A percentile compares a stretch with the other conserved stretches of the same genome.
These are phyloP conservation scores for Cucurbita maxima DNA, from an alignment of 306 rosid species.

Conservation along the genomic window DNA sequence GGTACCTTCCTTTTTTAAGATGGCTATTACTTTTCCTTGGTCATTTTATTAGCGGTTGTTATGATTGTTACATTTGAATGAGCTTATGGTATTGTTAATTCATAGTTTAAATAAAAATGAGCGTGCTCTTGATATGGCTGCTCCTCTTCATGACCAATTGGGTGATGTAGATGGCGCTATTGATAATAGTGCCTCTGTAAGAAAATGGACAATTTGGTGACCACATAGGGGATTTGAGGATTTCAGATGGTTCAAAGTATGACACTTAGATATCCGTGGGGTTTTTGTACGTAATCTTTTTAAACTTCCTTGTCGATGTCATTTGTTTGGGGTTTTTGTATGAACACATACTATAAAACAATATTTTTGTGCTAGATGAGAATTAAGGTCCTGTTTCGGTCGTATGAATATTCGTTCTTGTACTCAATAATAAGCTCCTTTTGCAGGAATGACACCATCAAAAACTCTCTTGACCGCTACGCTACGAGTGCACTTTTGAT, in stretches of 20 bases:
- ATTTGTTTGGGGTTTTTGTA: neutral
- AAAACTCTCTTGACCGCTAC: slow-evolving; percentile 57
- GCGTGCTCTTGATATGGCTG: slow-evolving; percentile 91
- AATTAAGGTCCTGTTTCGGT: neutral
- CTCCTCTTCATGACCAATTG: slow-evolving; percentile 57
- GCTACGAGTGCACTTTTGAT: slow-evolving; percentile 60
- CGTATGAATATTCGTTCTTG: neutral
- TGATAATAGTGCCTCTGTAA: slow-evolving; percentile 41
- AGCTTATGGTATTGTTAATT: slow-evolving; percentile 10
- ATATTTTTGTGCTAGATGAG: neutral
- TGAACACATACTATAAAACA: neutral
- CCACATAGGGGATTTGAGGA: slow-evolving; percentile 79
- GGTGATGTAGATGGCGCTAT: slow-evolving; percentile 38
- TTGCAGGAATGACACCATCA: slow-evolving; percentile 68
- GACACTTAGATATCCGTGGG: slow-evolving; percentile 74
- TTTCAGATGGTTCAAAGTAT: slow-evolving; percentile 84
- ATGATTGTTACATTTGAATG: neutral
- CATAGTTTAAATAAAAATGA: slow-evolving; percentile 89
- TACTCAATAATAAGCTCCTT: slow-evolving; percentile 3
- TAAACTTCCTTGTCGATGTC: neutral
- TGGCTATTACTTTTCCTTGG: neutral
- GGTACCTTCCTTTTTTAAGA: slow-evolving; percentile 25
- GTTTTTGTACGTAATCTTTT: slow-evolving; percentile 51
- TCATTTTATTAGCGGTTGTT: neutral
- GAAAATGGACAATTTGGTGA: slow-evolving; percentile 81